A percentile compares a stretch with the other conserved stretches of the same genome.
These are phyloP conservation scores for Naganishia vishniacii DNA, from an alignment of 768 basidiomycete species.

Conservation along the genomic window DNA sequence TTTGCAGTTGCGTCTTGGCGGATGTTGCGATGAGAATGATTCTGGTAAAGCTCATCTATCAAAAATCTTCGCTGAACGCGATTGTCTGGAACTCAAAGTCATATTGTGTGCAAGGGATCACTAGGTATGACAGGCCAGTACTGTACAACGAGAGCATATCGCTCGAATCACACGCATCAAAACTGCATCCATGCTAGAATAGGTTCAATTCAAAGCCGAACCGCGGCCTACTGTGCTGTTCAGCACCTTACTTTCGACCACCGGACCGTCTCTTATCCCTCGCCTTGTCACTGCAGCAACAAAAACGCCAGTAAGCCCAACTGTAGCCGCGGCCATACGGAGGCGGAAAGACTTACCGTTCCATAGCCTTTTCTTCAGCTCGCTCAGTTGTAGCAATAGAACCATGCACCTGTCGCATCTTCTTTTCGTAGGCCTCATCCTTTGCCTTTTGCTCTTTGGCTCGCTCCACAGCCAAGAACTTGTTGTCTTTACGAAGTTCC, in stretches of 20 bases:
- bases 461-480: conserved; percentile 83
- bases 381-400: conserved; percentile 65
- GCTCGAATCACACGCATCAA: background rate
- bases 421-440: conserved; percentile 70
- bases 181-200: too few relatives aligned
- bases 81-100: too few relatives aligned
- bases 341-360: conserved; percentile 52
- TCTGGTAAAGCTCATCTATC: too few relatives aligned
- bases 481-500: conserved; percentile 89
- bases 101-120: too few relatives aligned
- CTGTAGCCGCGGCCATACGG: background rate
- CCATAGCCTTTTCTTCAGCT: conserved; percentile 89
- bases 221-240: background rate
- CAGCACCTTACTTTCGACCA: conserved; percentile 13
- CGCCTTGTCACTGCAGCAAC: conserved; percentile 16
- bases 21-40: too few relatives aligned
- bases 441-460: conserved; percentile 78
- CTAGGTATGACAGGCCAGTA: too few relatives aligned
- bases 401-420: conserved; percentile 69
- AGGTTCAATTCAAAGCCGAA: too few relatives aligned
- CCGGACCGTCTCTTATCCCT: conserved; percentile 25
- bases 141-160: conserved; percentile 6
- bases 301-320: background rate
- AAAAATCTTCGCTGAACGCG: too few relatives aligned
- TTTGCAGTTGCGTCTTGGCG: too few relatives aligned